These are phyloP conservation scores for Cucurbita pepo DNA, from an alignment of 306 rosid genomes.

Conservation along the genomic window DNA sequence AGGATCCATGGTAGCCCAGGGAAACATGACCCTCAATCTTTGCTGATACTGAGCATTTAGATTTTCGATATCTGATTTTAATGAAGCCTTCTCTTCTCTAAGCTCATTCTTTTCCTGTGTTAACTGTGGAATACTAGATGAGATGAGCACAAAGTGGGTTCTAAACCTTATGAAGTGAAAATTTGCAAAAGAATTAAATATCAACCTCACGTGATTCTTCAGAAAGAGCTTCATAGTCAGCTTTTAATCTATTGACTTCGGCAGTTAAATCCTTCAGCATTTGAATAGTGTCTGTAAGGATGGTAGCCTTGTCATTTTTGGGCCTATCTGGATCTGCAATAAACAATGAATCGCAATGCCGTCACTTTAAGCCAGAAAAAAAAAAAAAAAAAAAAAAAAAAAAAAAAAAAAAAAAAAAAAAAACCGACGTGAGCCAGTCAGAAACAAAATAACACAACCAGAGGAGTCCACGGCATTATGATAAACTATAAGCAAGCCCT, in stretches of 20 bases:
- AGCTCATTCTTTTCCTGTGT: constrained; percentile 83
- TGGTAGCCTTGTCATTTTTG: constrained; percentile 83
- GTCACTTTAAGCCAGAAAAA: not conserved
- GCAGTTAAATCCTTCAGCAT: constrained; percentile 53
- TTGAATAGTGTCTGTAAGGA: constrained; percentile 64
- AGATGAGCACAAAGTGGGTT: constrained; percentile 5
- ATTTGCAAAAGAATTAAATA: constrained; percentile 3
- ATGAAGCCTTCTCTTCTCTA: constrained; percentile 66
- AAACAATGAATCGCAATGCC: not conserved
- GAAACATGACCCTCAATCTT: constrained; percentile 55
- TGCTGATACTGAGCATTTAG: constrained; percentile 66
- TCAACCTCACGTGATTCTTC: constrained; percentile 74
- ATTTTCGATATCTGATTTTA: constrained; percentile 60
- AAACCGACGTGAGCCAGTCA: not conserved
- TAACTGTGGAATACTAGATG: constrained; percentile 35
- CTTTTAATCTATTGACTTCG: constrained; percentile 51
- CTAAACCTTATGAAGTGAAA: not conserved
- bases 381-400: too few species aligned
- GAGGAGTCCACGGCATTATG: not conserved
- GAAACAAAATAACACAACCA: not conserved
- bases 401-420: not conserved
- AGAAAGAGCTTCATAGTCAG: constrained; percentile 45
- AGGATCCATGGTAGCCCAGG: constrained; percentile 74
- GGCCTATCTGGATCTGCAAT: constrained; percentile 80
- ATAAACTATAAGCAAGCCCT: not conserved